Conservation (phyloP, 768 basidiomycete genomes). For the Kwoniella shandongensis region DNA sequence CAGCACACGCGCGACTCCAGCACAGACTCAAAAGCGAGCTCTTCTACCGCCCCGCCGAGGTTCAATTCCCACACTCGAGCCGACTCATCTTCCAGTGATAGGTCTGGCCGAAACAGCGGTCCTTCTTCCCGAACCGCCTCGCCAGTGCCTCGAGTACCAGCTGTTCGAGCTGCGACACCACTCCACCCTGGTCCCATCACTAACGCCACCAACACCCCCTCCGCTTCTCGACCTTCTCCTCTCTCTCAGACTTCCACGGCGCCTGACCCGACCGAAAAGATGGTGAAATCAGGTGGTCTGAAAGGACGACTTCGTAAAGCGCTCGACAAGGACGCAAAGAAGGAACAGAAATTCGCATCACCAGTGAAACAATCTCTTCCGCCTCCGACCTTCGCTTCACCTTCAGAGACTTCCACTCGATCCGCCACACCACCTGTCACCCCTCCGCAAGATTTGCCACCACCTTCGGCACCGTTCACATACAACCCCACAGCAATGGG, state of each 20-base stretch:
- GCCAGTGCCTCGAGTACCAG: slow-evolving; percentile 32
- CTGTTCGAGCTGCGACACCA: slow-evolving; percentile 33
- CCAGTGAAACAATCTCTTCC: slow-evolving; percentile 27
- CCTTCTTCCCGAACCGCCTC: slow-evolving; percentile 3
- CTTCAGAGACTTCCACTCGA: slow-evolving; percentile 43
- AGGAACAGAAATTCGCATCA: slow-evolving; percentile 23
- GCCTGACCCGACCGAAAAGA: slow-evolving; percentile 54
- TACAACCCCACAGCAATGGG: slow-evolving; percentile 29
- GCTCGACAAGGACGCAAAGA: slow-evolving; percentile 52
- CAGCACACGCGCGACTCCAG: neutral
- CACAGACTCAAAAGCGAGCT: too few relatives aligned
- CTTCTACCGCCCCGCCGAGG: slow-evolving; percentile 7
- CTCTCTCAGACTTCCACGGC: slow-evolving; percentile 64
- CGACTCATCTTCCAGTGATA: slow-evolving; percentile 14
- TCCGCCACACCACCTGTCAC: slow-evolving; percentile 46
- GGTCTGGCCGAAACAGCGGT: slow-evolving; percentile 3
- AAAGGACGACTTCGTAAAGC: slow-evolving; percentile 76
- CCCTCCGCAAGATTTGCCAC: slow-evolving; percentile 39
- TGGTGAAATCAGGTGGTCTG: slow-evolving; percentile 60
- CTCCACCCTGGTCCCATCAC: slow-evolving; percentile 50
- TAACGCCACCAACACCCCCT: slow-evolving; percentile 41
- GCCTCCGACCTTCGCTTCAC: slow-evolving; percentile 28
- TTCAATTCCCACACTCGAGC: slow-evolving; percentile 8
- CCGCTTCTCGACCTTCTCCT: slow-evolving; percentile 58
- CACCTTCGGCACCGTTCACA: slow-evolving; percentile 33